Percentiles rank a stretch among this genome's conserved stretches.
Conservation (phyloP, 2,329 filamentous ascomycete species). For the Blastomyces gilchristii region DNA sequence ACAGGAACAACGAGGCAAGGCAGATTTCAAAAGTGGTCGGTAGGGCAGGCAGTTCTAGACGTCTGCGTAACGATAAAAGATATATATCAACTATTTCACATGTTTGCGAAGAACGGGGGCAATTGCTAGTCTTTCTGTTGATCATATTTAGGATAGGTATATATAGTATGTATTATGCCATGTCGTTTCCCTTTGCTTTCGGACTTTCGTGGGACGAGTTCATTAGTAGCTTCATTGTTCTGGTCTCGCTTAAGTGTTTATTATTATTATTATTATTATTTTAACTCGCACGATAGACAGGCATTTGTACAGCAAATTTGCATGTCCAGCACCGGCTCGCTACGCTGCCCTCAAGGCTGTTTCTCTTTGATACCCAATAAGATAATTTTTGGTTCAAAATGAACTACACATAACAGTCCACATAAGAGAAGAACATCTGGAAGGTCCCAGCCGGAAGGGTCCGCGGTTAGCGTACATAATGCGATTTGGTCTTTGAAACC, state of each 20-base stretch:
- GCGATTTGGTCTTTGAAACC: neutral
- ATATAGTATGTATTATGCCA: too few relatives aligned
- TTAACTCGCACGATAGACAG: neutral
- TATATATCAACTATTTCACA: too few relatives aligned
- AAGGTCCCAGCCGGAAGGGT: neutral
- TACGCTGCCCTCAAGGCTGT: neutral
- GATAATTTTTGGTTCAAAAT: neutral
- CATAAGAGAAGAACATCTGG: neutral
- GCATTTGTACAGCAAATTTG: too few relatives aligned
- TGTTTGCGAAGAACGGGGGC: neutral
- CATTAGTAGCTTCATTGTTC: constrained; percentile 2
- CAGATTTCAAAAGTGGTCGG: neutral
- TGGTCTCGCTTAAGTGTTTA: neutral
- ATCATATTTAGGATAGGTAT: neutral
- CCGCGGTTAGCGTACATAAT: neutral
- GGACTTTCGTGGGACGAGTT: neutral
- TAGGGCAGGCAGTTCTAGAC: too few relatives aligned
- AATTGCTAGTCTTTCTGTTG: neutral
- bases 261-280: too few relatives aligned
- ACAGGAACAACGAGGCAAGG: neutral
- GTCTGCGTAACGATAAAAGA: too few relatives aligned
- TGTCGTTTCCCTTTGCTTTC: too few relatives aligned
- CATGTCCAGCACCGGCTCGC: neutral
- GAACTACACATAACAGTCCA: neutral
- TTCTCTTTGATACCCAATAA: neutral